Conservation (phyloP, 345 rosid species). For the Cochlearia excelsa region DNA sequence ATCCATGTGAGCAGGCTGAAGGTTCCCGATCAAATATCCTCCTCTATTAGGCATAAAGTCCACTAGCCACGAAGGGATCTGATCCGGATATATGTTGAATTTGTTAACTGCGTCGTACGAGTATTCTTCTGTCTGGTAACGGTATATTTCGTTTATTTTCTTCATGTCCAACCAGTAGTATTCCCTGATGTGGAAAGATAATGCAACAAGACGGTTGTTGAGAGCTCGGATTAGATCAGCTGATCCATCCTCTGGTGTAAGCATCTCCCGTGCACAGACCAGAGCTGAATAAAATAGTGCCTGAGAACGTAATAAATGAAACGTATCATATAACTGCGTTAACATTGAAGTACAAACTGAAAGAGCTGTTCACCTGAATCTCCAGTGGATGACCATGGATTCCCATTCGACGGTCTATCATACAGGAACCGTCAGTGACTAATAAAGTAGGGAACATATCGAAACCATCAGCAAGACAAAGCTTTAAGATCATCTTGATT, state of each 20-base stretch:
- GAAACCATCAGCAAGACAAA: conserved; percentile 95
- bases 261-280: conserved; percentile 85
- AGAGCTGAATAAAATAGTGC: conserved; percentile 85
- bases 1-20: conserved; percentile 97
- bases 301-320: conserved; percentile 30
- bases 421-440: conserved; percentile 98
- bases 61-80: conserved; percentile 84
- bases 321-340: background rate
- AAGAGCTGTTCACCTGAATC: conserved; percentile 59
- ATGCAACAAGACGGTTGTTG: conserved; percentile 75
- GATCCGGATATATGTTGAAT: conserved; percentile 93
- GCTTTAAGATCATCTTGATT: conserved; percentile 79
- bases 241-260: conserved; percentile 75
- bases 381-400: conserved; percentile 97
- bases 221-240: conserved; percentile 76
- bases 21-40: conserved; percentile 80
- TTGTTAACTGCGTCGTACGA: conserved; percentile 87
- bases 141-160: conserved; percentile 75
- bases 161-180: conserved; percentile 86
- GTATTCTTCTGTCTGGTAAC: conserved; percentile 83
- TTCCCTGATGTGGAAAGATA: conserved; percentile 86
- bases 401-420: conserved; percentile 99
- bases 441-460: conserved; percentile 27
- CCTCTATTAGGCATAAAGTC: conserved; percentile 78
- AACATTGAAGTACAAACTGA: background rate